Base-by-base conservation (phyloP, 495 filamentous ascomycete species). In the Penicillium canariense region DNA sequence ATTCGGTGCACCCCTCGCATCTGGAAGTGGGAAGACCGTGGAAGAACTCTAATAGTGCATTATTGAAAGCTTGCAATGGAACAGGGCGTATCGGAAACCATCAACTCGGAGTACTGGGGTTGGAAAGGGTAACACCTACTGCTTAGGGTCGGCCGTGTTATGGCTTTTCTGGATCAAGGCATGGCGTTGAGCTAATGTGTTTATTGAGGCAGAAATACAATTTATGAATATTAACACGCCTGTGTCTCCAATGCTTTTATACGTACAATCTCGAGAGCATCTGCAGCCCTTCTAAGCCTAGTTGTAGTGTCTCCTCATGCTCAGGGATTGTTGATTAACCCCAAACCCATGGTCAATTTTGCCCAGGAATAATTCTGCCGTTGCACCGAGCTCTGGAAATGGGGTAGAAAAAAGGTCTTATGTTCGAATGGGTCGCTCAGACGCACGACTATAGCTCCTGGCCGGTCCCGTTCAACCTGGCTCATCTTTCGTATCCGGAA, bases 1-100 rank as follows among this genome's bases (percentile, higher is more conserved):
- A 14, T 96, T 88, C 67, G 73, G 69, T 38, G 56, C 48, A 26
- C 61, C 63, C 26, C 8, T 60, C n/a, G 60, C 55, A 5, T 50
- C 46, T 47, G 56, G 56, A 15, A 58, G 52, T 36, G 67, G 67
- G 28, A 80, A 75, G 49, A 63, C 80, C 44, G 75, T 81, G 39
- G 73, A 79, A 54, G 77, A 79, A 62, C 52, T 79, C 23, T 77
- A 49, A 70, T 17, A 22, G 12, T 36, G 10, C 28, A 55, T 50
- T 38, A 20, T 17, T 30, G 18, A 10, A 10, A 44, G 36, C 32
- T 53, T 40, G 52, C 49, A 59, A 52, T 36, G 52, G 58, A 55
- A 59, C 34, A 52, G 36, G 68, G 72, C 70, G 71, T 61, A 59
- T 65, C 53, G 40, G 60, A 58, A 28, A 54, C 32, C 50, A 50